phyloP scores from a whole-genome alignment of 2,329 filamentous ascomycete genomes.

The Pseudogymnoascus sp. region DNA sequence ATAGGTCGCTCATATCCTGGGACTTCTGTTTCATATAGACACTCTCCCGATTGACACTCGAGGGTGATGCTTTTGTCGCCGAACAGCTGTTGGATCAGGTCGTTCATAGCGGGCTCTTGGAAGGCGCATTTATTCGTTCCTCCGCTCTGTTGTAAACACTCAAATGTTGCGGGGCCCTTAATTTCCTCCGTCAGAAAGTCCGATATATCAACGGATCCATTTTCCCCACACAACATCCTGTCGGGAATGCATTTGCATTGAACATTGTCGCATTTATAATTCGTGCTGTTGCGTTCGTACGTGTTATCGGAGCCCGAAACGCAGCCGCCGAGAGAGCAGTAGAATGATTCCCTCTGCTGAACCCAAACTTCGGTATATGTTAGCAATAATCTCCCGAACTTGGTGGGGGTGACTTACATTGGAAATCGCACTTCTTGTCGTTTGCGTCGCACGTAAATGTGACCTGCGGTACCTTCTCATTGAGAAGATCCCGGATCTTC shows the following conservation, averaged over 20 bases:
- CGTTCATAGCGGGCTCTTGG: slow-evolving; percentile 86
- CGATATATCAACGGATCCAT: slow-evolving; percentile 82
- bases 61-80: slow-evolving; percentile 85
- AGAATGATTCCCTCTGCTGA: slow-evolving; percentile 88
- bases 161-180: slow-evolving; percentile 79
- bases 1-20: slow-evolving; percentile 83
- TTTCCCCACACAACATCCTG: slow-evolving; percentile 88
- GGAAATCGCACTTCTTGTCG: slow-evolving; percentile 77
- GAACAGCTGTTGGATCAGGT: slow-evolving; percentile 79
- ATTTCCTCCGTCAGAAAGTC: slow-evolving; percentile 81
- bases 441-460: slow-evolving; percentile 85
- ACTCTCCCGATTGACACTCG: slow-evolving; percentile 79
- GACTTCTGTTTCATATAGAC: slow-evolving; percentile 84
- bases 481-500: slow-evolving; percentile 82
- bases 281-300: slow-evolving; percentile 67
- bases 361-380: slow-evolving; percentile 67
- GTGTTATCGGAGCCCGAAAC: slow-evolving; percentile 61
- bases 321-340: slow-evolving; percentile 81
- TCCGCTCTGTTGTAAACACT: slow-evolving; percentile 59
- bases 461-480: slow-evolving; percentile 79
- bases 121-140: slow-evolving; percentile 65
- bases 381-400: slow-evolving; percentile 15
- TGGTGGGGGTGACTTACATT: slow-evolving; percentile 53
- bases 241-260: slow-evolving; percentile 81
- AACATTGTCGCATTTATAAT: slow-evolving; percentile 77